Conservation (phyloP, 2,329 filamentous ascomycete species). For the Huntiella bhutanensis region DNA sequence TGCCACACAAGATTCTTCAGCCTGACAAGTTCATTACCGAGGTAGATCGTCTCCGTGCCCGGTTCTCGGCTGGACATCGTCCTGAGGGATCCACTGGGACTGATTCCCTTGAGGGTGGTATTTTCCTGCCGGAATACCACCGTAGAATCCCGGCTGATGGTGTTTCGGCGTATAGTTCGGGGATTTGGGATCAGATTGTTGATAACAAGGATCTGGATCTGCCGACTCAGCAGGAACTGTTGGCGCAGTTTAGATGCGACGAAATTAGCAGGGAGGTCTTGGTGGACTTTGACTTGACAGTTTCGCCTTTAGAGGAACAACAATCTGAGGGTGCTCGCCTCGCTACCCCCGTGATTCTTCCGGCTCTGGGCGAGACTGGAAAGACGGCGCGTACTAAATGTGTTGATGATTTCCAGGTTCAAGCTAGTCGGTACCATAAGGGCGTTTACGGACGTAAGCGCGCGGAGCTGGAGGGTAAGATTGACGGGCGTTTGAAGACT, state of each 20-base stretch:
- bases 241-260: slow-evolving; percentile 94
- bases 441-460: slow-evolving; percentile 78
- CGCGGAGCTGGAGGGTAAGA: slow-evolving; percentile 65
- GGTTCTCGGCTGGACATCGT: slow-evolving; percentile 68
- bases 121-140: slow-evolving; percentile 90
- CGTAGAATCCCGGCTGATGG: slow-evolving; percentile 89
- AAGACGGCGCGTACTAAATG: slow-evolving; percentile 51
- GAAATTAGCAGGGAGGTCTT: slow-evolving; percentile 87
- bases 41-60: slow-evolving; percentile 56
- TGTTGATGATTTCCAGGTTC: slow-evolving; percentile 68
- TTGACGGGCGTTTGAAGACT: slow-evolving; percentile 73
- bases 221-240: slow-evolving; percentile 87
- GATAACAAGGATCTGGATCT: slow-evolving; percentile 96
- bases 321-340: slow-evolving; percentile 55
- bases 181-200: slow-evolving; percentile 96
- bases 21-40: slow-evolving; percentile 76
- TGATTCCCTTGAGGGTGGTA: slow-evolving; percentile 53
- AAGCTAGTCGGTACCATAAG: slow-evolving; percentile 92
- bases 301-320: slow-evolving; percentile 68
- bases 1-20: slow-evolving; percentile 93
- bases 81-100: slow-evolving; percentile 42
- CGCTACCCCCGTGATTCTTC: slow-evolving; percentile 56
- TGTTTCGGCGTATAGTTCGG: slow-evolving; percentile 83
- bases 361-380: slow-evolving; percentile 57
- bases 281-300: slow-evolving; percentile 61